phyloP scores from a whole-genome alignment of 768 basidiomycete genomes.

The Daedaleopsis sinensis region DNA sequence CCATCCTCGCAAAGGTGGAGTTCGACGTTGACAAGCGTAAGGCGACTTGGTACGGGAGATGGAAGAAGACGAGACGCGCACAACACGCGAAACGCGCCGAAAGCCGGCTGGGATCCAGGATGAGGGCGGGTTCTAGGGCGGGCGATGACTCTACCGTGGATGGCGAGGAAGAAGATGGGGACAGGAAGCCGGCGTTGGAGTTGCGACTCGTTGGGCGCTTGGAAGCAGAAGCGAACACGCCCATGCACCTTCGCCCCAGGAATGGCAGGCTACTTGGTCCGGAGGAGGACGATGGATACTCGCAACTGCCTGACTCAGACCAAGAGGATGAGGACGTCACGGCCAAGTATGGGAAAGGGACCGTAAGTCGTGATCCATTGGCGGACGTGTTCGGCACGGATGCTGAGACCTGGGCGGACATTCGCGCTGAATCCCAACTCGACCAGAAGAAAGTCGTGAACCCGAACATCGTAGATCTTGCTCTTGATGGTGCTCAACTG shows the following conservation, averaged over 20 bases:
- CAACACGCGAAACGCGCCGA: constrained; percentile 62
- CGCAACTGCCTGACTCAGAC: constrained; percentile 24
- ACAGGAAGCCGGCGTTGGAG: constrained; percentile 46
- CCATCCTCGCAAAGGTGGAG: constrained; percentile 91
- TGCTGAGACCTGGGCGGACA: constrained; percentile 61
- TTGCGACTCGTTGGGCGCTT: constrained; percentile 51
- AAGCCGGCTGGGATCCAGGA: constrained; percentile 39
- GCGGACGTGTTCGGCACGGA: constrained; percentile 69
- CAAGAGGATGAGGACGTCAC: constrained; percentile 40
- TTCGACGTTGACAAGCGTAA: constrained; percentile 87
- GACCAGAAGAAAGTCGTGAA: constrained; percentile 31
- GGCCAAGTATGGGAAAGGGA: constrained; percentile 36
- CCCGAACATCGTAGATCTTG: constrained; percentile 55
- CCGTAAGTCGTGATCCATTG: constrained; percentile 50
- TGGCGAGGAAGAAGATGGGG: constrained; percentile 31
- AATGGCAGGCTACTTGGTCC: constrained; percentile 14
- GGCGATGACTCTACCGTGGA: constrained; percentile 22
- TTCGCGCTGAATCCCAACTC: constrained; percentile 42
- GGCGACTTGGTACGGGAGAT: constrained; percentile 87
- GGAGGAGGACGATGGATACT: constrained; percentile 34
- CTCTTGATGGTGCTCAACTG: constrained; percentile 48
- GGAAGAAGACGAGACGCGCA: constrained; percentile 66
- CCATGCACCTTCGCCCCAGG: constrained; percentile 26
- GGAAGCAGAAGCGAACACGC: constrained; percentile 42
- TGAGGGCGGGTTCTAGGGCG: constrained; percentile 23